Base-by-base conservation (phyloP, 768 basidiomycete genomes). In the Trametes sanguinea region DNA sequence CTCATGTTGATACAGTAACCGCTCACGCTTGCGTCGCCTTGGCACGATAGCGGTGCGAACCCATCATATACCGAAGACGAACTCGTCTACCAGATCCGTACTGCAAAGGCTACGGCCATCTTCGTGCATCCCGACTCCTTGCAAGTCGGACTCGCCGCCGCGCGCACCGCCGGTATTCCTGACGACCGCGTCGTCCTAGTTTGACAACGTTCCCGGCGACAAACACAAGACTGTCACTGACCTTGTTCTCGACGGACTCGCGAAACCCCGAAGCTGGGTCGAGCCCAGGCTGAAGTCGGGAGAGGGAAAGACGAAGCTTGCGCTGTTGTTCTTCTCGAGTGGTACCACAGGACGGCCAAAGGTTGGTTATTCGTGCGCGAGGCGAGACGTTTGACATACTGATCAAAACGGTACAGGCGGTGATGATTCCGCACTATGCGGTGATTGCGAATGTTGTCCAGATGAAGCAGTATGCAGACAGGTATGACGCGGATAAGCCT, bases 331-430 rank as follows among this genome's bases (percentile, higher is more conserved):
- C 68, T 90, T 90, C 69, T 90, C 88, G 0, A 89, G 88, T 22
- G 87, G 87, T 27, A 92, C 89, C 0, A 92, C 90, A 2, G 89
- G 90, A 0, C 83, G 77, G 62, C 89, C 90, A 0, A 89, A 91
- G 82, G 86, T 84, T 54, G 29, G 63, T 37, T 8, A 7, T 7
- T 43, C 14, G 10, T 43, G 9, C 35, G 35, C 11, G 35, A 37
- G 22, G 22, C 22, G 22, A 22, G 22, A 22, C 22, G 27, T 46
- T 32, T 46, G 51, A 85, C 83, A 85, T 85, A 14, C 82, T 88
- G 16, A 83, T 83, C 35, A 11, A 11, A 37, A 37, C 35, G 37
- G 29, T 16, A 81, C 80, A 68, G 68, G 77, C 77, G 4, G 76
- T 77, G 14, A 72, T 71, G 39, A 76, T 76, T 44, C 66, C 77